phyloP scores from a whole-genome alignment of 2,329 filamentous ascomycete species.

The Fusarium sp. region DNA sequence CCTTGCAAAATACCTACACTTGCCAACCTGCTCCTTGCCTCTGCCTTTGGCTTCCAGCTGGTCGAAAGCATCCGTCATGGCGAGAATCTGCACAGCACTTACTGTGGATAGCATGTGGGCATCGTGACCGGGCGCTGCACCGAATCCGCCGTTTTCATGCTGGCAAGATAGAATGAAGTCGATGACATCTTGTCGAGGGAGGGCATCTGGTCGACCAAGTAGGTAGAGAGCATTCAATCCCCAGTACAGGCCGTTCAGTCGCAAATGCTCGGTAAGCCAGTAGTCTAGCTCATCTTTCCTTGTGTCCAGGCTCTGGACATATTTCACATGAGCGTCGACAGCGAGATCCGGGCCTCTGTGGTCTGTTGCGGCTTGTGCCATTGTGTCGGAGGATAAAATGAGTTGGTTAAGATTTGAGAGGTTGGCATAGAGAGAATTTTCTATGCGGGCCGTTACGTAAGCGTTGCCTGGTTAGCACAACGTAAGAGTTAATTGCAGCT shows the following conservation, averaged over 20 bases:
- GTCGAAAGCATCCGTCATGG: slow-evolving; percentile 84
- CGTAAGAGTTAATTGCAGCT: not conserved
- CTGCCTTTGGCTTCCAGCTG: slow-evolving; percentile 79
- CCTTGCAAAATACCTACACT: slow-evolving; percentile 70
- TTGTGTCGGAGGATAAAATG: slow-evolving; percentile 37
- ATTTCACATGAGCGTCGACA: slow-evolving; percentile 79
- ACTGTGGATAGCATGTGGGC: slow-evolving; percentile 96
- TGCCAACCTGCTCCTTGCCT: slow-evolving; percentile 75
- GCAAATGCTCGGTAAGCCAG: slow-evolving; percentile 96
- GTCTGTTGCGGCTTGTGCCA: slow-evolving; percentile 42
- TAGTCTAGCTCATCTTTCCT: slow-evolving; percentile 96
- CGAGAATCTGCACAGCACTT: slow-evolving; percentile 93
- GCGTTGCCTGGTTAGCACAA: slow-evolving; percentile 21
- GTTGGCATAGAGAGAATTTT: slow-evolving; percentile 31
- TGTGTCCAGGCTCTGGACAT: slow-evolving; percentile 92
- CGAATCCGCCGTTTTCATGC: slow-evolving; percentile 89
- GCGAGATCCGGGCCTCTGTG: slow-evolving; percentile 59
- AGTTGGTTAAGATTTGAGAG: not conserved
- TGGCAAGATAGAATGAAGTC: slow-evolving; percentile 97
- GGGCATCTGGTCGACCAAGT: slow-evolving; percentile 80
- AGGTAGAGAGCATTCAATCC: slow-evolving; percentile 89
- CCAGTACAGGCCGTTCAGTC: slow-evolving; percentile 97
- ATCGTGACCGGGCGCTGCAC: slow-evolving; percentile 93
- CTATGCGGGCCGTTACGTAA: slow-evolving; percentile 30
- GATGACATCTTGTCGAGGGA: slow-evolving; percentile 84